Percentiles rank a stretch among this genome's conserved stretches.
Conservation (phyloP, 805 yeast species). For the Millerozyma miso region DNA sequence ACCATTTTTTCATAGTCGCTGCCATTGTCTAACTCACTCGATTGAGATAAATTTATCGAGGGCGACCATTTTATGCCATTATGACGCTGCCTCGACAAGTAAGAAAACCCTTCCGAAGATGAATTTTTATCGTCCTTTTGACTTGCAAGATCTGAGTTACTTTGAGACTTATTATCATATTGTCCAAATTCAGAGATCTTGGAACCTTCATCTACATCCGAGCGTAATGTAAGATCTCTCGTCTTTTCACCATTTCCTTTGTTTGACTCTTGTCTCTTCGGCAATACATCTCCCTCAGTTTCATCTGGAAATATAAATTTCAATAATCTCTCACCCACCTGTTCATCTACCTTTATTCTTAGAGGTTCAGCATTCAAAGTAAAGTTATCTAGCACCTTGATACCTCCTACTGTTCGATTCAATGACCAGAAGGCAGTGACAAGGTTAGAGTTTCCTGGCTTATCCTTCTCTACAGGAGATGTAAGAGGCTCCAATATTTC, state of each 20-base stretch:
- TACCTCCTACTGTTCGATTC: slow-evolving; percentile 41
- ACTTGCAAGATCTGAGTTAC: slow-evolving; percentile 4
- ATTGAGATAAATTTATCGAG: slow-evolving; percentile 3
- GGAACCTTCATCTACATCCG: slow-evolving; percentile 2
- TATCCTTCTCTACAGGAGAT: slow-evolving; percentile 10
- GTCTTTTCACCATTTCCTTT: slow-evolving; percentile 9
- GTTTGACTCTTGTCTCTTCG: neutral
- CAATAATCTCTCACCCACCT: slow-evolving; percentile 36
- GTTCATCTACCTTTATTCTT: slow-evolving; percentile 34
- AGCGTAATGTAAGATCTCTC: slow-evolving; percentile 5
- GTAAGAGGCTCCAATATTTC: slow-evolving; percentile 31
- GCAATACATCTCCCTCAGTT: slow-evolving; percentile 4
- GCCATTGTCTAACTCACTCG: slow-evolving; percentile 14
- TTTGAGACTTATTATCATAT: neutral
- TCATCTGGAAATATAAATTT: slow-evolving; percentile 29
- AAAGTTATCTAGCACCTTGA: slow-evolving; percentile 35
- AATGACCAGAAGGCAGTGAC: slow-evolving; percentile 38
- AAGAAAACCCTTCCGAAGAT: too few species aligned
- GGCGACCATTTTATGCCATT: neutral
- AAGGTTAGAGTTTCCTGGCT: slow-evolving; percentile 14
- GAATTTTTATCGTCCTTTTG: slow-evolving; percentile 6
- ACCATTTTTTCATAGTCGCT: slow-evolving; percentile 57
- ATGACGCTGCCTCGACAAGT: neutral
- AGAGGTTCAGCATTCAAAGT: slow-evolving; percentile 35
- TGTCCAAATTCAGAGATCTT: slow-evolving; percentile 3